Evolutionary conservation across 768 basidiomycete genomes (phyloP).

Genomic region (Tylopilus felleus): DNA sequence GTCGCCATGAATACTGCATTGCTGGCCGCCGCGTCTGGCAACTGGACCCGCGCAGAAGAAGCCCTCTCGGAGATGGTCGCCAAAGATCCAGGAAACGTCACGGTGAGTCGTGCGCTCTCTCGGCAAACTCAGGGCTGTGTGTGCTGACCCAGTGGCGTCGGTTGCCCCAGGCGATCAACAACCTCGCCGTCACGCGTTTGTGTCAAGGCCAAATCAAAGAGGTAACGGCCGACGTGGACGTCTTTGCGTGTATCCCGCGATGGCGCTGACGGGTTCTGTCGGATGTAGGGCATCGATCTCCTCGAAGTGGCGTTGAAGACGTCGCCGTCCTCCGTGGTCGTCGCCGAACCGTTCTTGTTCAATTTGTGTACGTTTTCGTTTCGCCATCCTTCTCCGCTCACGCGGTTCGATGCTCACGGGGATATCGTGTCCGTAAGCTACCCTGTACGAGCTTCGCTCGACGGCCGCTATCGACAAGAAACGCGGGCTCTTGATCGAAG

Average conservation of each 20-base stretch:
- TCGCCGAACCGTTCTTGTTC: constrained; percentile 81
- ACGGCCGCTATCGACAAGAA: constrained; percentile 73
- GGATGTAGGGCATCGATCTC: constrained; percentile 59
- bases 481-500: constrained; percentile 66
- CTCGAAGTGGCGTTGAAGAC: constrained; percentile 59
- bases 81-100: constrained; percentile 57
- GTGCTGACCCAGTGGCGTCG: no score
- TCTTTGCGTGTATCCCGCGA: background rate
- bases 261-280: background rate
- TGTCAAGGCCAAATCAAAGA: constrained; percentile 71
- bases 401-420: background rate
- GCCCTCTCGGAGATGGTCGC: constrained; percentile 44
- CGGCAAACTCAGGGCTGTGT: background rate
- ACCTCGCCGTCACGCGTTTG: constrained; percentile 68
- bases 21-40: constrained; percentile 63
- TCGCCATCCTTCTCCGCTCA: background rate
- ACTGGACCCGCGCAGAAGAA: constrained; percentile 56
- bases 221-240: constrained; percentile 37
- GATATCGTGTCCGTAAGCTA: constrained; percentile 40
- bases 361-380: constrained; percentile 64
- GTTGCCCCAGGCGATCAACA: constrained; percentile 60
- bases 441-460: constrained; percentile 79
- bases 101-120: constrained; percentile 34
- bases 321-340: constrained; percentile 68
- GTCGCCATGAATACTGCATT: constrained; percentile 66